Evolutionary conservation across 495 filamentous ascomycete species (phyloP).

Genomic region (Penicillium taxi): DNA sequence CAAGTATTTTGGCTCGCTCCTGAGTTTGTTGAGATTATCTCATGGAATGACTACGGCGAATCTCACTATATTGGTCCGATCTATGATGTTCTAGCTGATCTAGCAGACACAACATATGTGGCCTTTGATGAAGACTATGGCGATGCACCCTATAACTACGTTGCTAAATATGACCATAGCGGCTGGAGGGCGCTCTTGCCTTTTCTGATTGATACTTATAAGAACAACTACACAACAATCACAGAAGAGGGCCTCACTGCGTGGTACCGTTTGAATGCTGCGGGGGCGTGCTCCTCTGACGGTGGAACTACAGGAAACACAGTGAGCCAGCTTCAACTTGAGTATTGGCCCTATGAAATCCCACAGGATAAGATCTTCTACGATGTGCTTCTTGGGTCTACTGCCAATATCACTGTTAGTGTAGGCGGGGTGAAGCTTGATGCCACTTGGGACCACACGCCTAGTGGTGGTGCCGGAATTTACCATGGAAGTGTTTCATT

Average conservation of each 20-base stretch:
- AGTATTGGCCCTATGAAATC: background rate
- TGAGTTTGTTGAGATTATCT: slow-evolving; percentile 45
- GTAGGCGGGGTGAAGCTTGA: background rate
- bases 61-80: slow-evolving; percentile 65
- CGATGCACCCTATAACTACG: slow-evolving; percentile 44
- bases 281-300: background rate
- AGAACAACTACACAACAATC: background rate
- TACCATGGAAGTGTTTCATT: background rate
- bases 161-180: slow-evolving; percentile 44
- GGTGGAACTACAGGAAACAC: slow-evolving; percentile 1
- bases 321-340: background rate
- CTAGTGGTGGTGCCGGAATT: background rate
- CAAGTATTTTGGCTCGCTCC: slow-evolving; percentile 58
- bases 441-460: background rate
- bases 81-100: too few species aligned
- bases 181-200: slow-evolving; percentile 50
- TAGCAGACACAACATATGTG: slow-evolving; percentile 28
- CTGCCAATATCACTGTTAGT: background rate
- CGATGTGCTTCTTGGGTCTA: background rate
- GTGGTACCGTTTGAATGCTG: background rate
- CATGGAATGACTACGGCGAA: slow-evolving; percentile 74
- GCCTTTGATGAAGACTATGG: slow-evolving; percentile 38
- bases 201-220: slow-evolving; percentile 46
- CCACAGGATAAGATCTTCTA: background rate
- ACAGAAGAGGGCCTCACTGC: background rate